A percentile compares a stretch with the other conserved stretches of the same genome.
phyloP scores from a whole-genome alignment of 2,329 filamentous ascomycete genomes.

The Pseudocercospora ulei region DNA sequence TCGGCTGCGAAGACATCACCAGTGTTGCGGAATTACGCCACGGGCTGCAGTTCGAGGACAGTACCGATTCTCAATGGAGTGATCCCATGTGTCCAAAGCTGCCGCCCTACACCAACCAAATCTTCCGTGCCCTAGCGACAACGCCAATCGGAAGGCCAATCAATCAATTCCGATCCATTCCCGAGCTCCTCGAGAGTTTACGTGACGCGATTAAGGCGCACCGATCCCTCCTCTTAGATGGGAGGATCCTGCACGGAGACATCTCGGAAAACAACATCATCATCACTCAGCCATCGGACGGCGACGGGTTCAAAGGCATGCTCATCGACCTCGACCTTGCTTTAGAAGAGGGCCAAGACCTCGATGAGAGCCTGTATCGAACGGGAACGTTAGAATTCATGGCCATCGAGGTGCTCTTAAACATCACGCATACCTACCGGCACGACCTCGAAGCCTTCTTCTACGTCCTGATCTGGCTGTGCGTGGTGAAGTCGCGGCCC shows the following conservation, averaged over 20 bases:
- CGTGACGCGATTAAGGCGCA: conserved; percentile 5
- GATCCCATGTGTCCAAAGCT: too few relatives aligned
- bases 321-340: too few relatives aligned
- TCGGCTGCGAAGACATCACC: too few relatives aligned
- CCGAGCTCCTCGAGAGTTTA: neutral
- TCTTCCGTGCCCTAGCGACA: neutral
- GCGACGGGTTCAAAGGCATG: conserved; percentile 1
- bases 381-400: conserved; percentile 5
- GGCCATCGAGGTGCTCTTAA: conserved; percentile 5
- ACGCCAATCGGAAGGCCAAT: neutral
- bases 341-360: too few relatives aligned
- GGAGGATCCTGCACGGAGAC: conserved; percentile 1
- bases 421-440: conserved; percentile 4
- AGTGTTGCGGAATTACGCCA: too few relatives aligned
- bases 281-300: conserved; percentile 2
- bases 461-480: too few relatives aligned
- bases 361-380: too few relatives aligned
- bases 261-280: conserved; percentile 5
- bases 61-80: too few relatives aligned
- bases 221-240: conserved; percentile 3
- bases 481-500: too few relatives aligned
- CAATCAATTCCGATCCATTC: neutral
- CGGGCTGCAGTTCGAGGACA: too few relatives aligned
- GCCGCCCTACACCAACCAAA: too few relatives aligned
- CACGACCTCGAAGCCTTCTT: conserved; percentile 8